Evolutionary conservation across 257 asterid species (phyloP).

Genomic region (Fraxinus anomala): DNA sequence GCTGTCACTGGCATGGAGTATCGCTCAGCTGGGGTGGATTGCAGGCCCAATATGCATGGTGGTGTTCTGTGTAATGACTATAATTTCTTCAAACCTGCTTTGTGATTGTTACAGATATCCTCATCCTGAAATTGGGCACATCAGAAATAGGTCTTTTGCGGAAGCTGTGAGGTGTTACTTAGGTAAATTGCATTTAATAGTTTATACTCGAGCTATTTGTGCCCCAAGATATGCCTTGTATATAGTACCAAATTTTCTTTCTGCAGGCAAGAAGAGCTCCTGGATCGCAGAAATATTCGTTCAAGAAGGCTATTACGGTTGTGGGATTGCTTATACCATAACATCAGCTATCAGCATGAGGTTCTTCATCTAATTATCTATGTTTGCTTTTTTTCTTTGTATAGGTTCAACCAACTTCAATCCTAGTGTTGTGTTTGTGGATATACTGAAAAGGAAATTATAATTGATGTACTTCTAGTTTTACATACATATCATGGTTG

Average conservation of each 20-base stretch:
- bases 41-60: constrained; percentile 49
- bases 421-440: too few relatives aligned
- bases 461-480: too few relatives aligned
- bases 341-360: constrained; percentile 65
- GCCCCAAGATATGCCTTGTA: background rate
- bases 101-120: constrained; percentile 61
- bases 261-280: constrained; percentile 52
- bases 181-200: constrained; percentile 31
- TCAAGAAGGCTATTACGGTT: constrained; percentile 61
- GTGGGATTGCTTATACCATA: constrained; percentile 62
- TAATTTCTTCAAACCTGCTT: constrained; percentile 50
- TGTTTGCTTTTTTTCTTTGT: too few relatives aligned
- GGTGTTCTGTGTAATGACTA: constrained; percentile 42
- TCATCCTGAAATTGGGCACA: constrained; percentile 49
- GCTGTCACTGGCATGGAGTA: constrained; percentile 61
- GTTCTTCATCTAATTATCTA: constrained; percentile 23
- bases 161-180: constrained; percentile 55
- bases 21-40: constrained; percentile 71
- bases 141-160: constrained; percentile 55
- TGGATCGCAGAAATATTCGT: constrained; percentile 50
- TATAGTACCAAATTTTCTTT: too few relatives aligned
- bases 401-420: too few relatives aligned
- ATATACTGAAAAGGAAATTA: too few relatives aligned
- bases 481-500: too few relatives aligned
- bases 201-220: background rate